Conservation (phyloP, 202 grass and related monocot genomes). For the Elaeis oleifera region DNA sequence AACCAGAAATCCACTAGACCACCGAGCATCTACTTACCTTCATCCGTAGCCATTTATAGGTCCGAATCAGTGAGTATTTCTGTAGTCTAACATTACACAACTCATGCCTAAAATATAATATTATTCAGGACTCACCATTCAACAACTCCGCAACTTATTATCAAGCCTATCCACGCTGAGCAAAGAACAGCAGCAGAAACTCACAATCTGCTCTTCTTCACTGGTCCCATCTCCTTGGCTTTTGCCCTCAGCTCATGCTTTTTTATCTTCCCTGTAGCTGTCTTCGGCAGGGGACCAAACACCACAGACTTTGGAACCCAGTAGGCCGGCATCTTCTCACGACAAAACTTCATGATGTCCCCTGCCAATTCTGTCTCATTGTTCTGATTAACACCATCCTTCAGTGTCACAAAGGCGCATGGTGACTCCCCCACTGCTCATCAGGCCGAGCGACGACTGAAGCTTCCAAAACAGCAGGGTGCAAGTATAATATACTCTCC, state of each 20-base stretch:
- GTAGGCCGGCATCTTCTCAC: conserved; percentile 59
- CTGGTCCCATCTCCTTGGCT: conserved; percentile 60
- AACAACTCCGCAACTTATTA: no score
- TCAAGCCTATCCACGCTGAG: no score
- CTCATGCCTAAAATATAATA: no score
- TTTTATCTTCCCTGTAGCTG: conserved; percentile 70
- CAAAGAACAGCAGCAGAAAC: no score
- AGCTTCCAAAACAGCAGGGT: conserved; percentile 62
- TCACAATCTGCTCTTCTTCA: conserved; percentile 76
- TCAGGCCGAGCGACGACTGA: conserved; percentile 64
- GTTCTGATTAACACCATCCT: conserved; percentile 22
- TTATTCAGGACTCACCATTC: no score
- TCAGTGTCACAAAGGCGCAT: conserved; percentile 73
- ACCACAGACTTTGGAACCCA: conserved; percentile 70
- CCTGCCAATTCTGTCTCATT: conserved; percentile 32
- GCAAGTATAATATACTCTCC: conserved; percentile 54
- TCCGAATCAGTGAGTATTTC: no score
- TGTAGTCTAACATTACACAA: no score
- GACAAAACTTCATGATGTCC: conserved; percentile 67
- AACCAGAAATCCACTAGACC: no score
- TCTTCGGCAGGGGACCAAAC: conserved; percentile 74
- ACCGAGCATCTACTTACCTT: no score
- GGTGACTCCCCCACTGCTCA: conserved; percentile 77
- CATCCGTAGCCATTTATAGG: no score
- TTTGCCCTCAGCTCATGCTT: conserved; percentile 60